Evolutionary conservation across 2,329 filamentous ascomycete species (phyloP), one percentile per base, ranked within the genome.

Genomic region (Ceratocystis diversiconidia): DNA sequence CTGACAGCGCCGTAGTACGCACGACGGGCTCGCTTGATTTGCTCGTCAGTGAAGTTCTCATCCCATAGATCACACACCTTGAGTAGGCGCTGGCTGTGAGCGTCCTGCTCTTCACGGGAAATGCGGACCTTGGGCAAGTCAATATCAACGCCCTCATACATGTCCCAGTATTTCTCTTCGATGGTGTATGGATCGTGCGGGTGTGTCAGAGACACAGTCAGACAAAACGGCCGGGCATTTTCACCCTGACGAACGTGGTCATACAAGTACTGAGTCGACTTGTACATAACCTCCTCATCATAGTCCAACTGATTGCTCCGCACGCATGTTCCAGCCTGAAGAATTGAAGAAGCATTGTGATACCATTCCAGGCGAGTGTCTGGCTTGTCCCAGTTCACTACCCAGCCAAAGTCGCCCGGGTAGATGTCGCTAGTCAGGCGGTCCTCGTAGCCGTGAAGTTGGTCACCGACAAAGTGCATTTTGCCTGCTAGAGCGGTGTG

Each of bases 401-500:
- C 87, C 92, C 92, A 96, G 69, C 92, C 92, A 73, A 94, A 91
- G 73, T 96, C 92, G 66, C 88, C 92, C 0, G 92, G 92, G 75
- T 96, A 96, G 73, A 96, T 96, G 74, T 96, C 92, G 70, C 87
- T 89, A n/a, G 92, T 96, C 72, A 96, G 80, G 66, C 92, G 85
- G 72, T 90, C 88, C 78, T 96, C 92, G 72, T 95, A 96, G 36
- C 92, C 92, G 74, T 96, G 92, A 67, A 96, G 80, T 77, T 96
- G 92, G 73, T 96, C 92, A 43, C 92, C 92, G 65, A 95, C 88
- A 74, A 96, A 96, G 76, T 96, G 92, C 92, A 96, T 96, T 81
- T 96, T 96, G 69, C 92, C 92, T 4, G 92, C 90, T 70, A 96
- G 79, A 5, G 88, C 89, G 12, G 92, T 96, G 76, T 96, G 89